Evolutionary conservation across 306 rosid species (phyloP).

Genomic region (Astragalus membranaceus): DNA sequence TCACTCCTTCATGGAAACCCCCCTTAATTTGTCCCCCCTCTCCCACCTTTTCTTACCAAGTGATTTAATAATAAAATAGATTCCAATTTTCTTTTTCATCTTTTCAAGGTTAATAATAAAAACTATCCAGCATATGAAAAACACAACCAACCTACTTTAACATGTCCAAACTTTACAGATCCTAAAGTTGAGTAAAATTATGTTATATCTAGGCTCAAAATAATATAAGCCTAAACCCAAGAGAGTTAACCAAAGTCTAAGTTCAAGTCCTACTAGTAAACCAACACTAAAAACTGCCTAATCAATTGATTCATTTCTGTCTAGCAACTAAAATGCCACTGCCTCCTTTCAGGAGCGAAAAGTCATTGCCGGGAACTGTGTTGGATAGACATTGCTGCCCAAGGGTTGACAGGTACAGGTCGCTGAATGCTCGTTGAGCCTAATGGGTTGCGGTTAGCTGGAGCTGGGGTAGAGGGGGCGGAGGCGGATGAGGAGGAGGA

Average conservation of each 20-base stretch:
- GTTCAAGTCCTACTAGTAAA: conserved; percentile 10
- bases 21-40: conserved; percentile 15
- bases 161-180: conserved; percentile 31
- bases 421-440: conserved; percentile 28
- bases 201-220: conserved; percentile 19
- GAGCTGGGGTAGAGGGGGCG: conserved; percentile 7
- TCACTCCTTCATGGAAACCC: conserved; percentile 22
- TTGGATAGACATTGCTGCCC: conserved; percentile 50
- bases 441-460: conserved; percentile 12
- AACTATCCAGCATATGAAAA: conserved; percentile 20
- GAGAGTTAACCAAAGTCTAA: conserved; percentile 17
- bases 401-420: conserved; percentile 47
- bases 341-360: not conserved
- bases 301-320: conserved; percentile 19
- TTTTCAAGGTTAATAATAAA: conserved; percentile 22
- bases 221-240: conserved; percentile 21
- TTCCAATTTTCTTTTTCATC: conserved; percentile 27
- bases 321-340: not conserved
- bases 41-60: conserved; percentile 21
- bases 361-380: conserved; percentile 25
- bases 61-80: conserved; percentile 11
- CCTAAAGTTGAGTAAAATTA: conserved; percentile 28
- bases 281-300: not conserved
- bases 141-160: conserved; percentile 29
- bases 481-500: conserved; percentile 39